Base-by-base conservation (phyloP, 495 filamentous ascomycete genomes). In the Aspergillus baeticus region DNA sequence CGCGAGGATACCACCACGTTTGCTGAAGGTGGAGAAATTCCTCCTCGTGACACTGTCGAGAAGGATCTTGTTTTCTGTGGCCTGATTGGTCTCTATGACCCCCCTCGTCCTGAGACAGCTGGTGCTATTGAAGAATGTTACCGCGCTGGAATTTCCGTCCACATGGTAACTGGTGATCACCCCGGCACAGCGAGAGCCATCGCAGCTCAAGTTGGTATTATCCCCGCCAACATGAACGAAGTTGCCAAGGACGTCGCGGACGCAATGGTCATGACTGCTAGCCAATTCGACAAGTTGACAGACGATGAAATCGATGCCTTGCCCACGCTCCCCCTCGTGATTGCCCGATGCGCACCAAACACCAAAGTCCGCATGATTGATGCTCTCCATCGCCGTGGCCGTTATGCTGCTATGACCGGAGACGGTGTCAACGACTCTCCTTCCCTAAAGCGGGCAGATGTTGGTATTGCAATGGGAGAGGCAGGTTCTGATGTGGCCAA, bases 361-460 rank as follows among this genome's bases (percentile, higher is more conserved):
- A 89, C 86, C 20, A 91, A 90, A 65, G 83, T 91, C 31, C 84
- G 88, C 44, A 90, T 92, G 83, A 87, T 94, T 29, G 84, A 90
- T 46, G 86, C 87, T 5, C 68, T 92, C 51, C 87, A 89, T 55
- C 80, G 86, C 39, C 73, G 86, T 44, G 81, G 81, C 31, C 63
- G 71, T 22, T 86, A 89, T 58, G 86, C 83, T n/a, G 89, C 87
- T 29, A 90, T 95, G 80, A 92, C 90, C n/a, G 90, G 91, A 65
- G 90, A 94, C 55, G 90, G 91, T 55, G 90, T 94, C 51, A 96
- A 96, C 65, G 91, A 94, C 68, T 86, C 88, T 4, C 89, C 90
- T 1, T 89, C 88, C 1, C 74, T 96, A 20, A 90, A 90, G 66
- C 80, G 84, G 26, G 88, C 91, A 15, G 90, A 96, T 69, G 83